These are phyloP conservation scores for Backusella mclennaniae DNA, from an alignment of 192 early-diverging fungal genomes.

Conservation along the genomic window DNA sequence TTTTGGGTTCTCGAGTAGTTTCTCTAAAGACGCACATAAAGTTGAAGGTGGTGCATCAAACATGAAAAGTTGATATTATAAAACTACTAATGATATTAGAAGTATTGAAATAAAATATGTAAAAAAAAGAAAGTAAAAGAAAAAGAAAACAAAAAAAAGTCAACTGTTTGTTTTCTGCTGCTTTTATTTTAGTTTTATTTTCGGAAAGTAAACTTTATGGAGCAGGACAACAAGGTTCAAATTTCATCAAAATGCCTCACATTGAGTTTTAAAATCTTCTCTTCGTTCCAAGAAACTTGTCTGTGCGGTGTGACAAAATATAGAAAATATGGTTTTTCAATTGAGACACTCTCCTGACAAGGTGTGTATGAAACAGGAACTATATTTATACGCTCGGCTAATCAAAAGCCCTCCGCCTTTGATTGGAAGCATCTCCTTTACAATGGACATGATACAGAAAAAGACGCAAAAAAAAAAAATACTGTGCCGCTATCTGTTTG, in stretches of 20 bases:
- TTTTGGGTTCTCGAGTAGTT: slow-evolving; percentile 20
- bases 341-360: not conserved
- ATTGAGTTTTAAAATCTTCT: not conserved
- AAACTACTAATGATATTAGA: not conserved
- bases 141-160: not conserved
- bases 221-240: not conserved
- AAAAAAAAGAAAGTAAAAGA: not conserved
- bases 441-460: not conserved
- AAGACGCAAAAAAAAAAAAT: not conserved
- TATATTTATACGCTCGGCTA: not conserved
- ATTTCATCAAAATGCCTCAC: slow-evolving; percentile 1
- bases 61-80: slow-evolving; percentile 10
- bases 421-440: not conserved
- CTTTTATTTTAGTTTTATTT: not conserved
- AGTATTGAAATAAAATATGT: not conserved
- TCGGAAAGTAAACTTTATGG: not conserved
- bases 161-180: not conserved
- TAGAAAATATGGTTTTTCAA: not conserved
- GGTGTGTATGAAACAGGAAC: not conserved
- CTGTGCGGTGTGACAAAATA: slow-evolving; percentile 4
- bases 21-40: slow-evolving; percentile 18
- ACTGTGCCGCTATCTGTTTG: not conserved
- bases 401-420: not conserved
- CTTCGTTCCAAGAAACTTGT: not conserved
- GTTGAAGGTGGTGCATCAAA: slow-evolving; percentile 15